A percentile compares a stretch with the other conserved stretches of the same genome.
These are phyloP conservation scores for Clonostachys chloroleuca DNA, from an alignment of 2,329 filamentous ascomycete species.

Conservation along the genomic window DNA sequence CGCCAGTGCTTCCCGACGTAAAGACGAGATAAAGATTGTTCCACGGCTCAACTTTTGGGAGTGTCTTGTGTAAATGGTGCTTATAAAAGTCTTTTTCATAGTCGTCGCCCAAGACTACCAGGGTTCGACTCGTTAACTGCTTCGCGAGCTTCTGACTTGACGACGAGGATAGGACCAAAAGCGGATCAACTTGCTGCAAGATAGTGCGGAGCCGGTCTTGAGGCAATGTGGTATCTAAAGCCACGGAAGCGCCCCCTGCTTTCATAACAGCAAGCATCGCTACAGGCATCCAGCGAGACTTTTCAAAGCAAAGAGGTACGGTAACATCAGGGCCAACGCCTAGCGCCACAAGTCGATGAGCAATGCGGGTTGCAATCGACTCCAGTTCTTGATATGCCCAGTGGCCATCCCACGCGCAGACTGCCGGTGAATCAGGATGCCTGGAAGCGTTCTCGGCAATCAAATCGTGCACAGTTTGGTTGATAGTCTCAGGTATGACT, in stretches of 20 bases:
- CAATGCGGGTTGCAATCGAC: background rate
- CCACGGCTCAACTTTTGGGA: background rate
- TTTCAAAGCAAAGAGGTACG: slow-evolving; percentile 10
- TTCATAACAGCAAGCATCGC: slow-evolving; percentile 12
- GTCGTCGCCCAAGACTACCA: background rate
- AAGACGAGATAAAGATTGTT: slow-evolving; percentile 7
- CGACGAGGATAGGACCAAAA: background rate
- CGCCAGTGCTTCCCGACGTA: slow-evolving; percentile 4
- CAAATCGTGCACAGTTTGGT: slow-evolving; percentile 30
- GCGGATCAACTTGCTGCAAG: background rate
- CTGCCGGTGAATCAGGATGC: slow-evolving; percentile 30
- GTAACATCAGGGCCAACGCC: slow-evolving; percentile 5
- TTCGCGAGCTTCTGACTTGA: background rate
- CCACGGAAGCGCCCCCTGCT: slow-evolving; percentile 13
- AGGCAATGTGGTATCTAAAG: slow-evolving; percentile 6
- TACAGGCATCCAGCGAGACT: slow-evolving; percentile 7
- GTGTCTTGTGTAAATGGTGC: background rate
- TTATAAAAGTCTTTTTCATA: background rate
- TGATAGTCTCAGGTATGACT: background rate
- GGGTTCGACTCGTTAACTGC: background rate
- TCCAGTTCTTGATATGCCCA: slow-evolving; percentile 28
- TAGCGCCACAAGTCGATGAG: background rate
- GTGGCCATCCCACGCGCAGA: slow-evolving; percentile 44
- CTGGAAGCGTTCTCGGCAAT: slow-evolving; percentile 29
- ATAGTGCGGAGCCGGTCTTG: background rate